phyloP scores from a whole-genome alignment of 176 grass and related monocot species.

The Cocos nucifera region DNA sequence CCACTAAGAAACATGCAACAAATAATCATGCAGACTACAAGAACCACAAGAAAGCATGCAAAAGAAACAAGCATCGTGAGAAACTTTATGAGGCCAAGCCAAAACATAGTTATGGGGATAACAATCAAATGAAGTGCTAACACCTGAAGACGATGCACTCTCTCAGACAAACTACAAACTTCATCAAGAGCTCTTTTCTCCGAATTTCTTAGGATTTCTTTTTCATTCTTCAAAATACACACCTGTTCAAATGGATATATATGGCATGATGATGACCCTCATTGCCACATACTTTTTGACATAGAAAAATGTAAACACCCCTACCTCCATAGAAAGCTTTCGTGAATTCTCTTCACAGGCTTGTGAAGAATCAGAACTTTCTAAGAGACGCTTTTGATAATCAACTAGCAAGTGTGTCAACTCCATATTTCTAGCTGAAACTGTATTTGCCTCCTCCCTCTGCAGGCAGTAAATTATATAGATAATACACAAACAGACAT shows the following conservation, averaged over 20 bases:
- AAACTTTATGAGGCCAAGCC: no score
- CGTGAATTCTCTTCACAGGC: slow-evolving; percentile 58
- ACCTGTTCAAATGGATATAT: slow-evolving; percentile 26
- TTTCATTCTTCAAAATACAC: slow-evolving; percentile 73
- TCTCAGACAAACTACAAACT: slow-evolving; percentile 46
- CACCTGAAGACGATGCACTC: slow-evolving; percentile 89
- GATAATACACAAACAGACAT: background rate
- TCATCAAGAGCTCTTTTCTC: slow-evolving; percentile 73
- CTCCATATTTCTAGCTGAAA: slow-evolving; percentile 77
- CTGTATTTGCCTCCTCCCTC: slow-evolving; percentile 83
- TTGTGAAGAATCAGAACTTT: slow-evolving; percentile 72
- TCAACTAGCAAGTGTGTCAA: slow-evolving; percentile 74
- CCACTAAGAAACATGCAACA: no score
- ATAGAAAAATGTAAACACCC: background rate
- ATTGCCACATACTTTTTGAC: no score
- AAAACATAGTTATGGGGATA: no score
- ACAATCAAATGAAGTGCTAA: background rate
- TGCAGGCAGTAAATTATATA: slow-evolving; percentile 22
- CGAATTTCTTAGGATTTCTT: slow-evolving; percentile 56
- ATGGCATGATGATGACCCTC: no score
- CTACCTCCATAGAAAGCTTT: slow-evolving; percentile 74
- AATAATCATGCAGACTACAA: no score
- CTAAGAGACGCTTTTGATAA: slow-evolving; percentile 65
- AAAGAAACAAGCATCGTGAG: no score
- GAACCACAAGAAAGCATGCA: no score